Evolutionary conservation across 2,329 filamentous ascomycete species (phyloP), one percentile per base, ranked within the genome.

Genomic region (Fusarium redolens): DNA sequence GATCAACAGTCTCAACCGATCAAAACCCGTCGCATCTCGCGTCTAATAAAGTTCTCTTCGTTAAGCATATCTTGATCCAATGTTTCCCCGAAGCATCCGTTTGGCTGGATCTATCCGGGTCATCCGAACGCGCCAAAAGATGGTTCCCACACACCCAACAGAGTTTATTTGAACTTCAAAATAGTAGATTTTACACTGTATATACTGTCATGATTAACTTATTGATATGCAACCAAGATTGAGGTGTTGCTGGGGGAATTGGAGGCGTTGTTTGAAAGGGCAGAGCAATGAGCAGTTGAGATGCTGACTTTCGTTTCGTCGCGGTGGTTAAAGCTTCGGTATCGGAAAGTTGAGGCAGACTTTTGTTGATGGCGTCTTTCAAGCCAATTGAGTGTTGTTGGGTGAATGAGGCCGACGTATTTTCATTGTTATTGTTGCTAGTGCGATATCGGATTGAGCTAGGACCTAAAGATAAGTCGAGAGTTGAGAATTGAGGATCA

Each of bases 81-180:
- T 54, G 30, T 37, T 54, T 35, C 7, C 11, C 37, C 35, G 28
- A 60, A 31, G n/a, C 35, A 54, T 40, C 44, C 45, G 45, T 31
- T 4, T 60, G 57, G 57, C 57, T 33, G 22, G 57, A 60, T 60
- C 57, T 54, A 54, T 43, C 57, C 57, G 57, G 18, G 28, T 25
- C 28, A 60, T 54, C 57, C 57, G 57, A 4, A 25, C n/a, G 15
- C 28, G 1, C 47, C 28, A 55, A 31, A 7, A 25, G 17, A 54
- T 14, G 4, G 57, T 18, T 41, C 30, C n/a, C 28, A 55, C 57
- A 54, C 47, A 54, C 35, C 28, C 28, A 40, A 5, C 4, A 15
- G n/a, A 60, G 47, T 43, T 40, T 60, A 54, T 60, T 60, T 55
- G 18, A 43, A 60, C 57, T 2, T 54, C 47, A 35, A 18, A 7